Base-by-base conservation (phyloP, 2,329 filamentous ascomycete genomes). In the Laburnicola sp. region DNA sequence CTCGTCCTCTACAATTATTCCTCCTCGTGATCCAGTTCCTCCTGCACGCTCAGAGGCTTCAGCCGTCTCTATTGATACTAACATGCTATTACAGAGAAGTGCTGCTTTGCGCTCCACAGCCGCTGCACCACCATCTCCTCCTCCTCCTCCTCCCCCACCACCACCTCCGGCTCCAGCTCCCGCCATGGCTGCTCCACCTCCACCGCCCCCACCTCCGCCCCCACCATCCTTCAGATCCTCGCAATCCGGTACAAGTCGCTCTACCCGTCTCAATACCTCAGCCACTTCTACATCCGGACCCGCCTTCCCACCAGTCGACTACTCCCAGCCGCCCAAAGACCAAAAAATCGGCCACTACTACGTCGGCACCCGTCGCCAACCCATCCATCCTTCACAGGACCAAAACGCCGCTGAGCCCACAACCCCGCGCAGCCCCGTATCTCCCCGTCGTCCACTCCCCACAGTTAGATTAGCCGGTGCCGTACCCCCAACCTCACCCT, bases 361-460 rank as follows among this genome's bases (percentile, higher is more conserved):
- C n/a, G 50, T 68, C 1, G 62, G 65, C 7, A 59, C 45, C 5
- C 63, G 65, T 5, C 53, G 51, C 2, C 51, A 56, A 23, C 65
- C 65, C 3, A 50, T 64, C 36, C 63, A 66, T 42, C 42, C 53
- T 21, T 64, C 64, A 1, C 63, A 68, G 27, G 57, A 63, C 16
- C 32, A 35, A 5, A 41, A 57, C 23, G 39, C 48, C 30, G 51
- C 53, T n/a, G 50, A 48, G 22, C 26, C 40, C 22, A 25, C 36
- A 5, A 41, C 35, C 21, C 40, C 54, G 7, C 36, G 38, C 6
- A 51, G 47, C n/a, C 53, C 56, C n/a, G 35, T 32, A 9, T 45
- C 40, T 8, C 57, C 53, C 2, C 43, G 21, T n/a, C 6, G 10
- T 6, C 41, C 45, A 21, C 38, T 58, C 1, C 60, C 62, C 10